phyloP scores from a whole-genome alignment of 2,329 filamentous ascomycete genomes.

The Capronia epimyces region DNA sequence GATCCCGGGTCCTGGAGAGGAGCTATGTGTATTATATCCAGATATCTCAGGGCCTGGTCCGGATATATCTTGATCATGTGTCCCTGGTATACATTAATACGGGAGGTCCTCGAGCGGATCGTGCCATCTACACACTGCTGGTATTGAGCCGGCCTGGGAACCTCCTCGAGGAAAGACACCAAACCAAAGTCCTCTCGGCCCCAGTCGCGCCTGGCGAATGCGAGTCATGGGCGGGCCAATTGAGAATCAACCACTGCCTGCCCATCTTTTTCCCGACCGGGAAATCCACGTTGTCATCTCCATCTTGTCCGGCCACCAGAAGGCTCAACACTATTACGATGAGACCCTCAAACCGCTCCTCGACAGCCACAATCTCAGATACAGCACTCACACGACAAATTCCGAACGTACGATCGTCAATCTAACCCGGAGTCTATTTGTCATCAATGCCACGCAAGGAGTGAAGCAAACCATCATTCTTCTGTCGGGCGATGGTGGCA shows the following conservation, averaged over 20 bases:
- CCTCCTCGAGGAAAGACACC: too few relatives aligned
- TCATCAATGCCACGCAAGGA: constrained; percentile 46
- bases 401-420: constrained; percentile 59
- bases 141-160: too few relatives aligned
- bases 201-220: background rate
- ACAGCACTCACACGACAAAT: constrained; percentile 59
- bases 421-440: constrained; percentile 51
- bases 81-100: too few relatives aligned
- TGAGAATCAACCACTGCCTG: constrained; percentile 9
- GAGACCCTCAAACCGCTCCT: constrained; percentile 54
- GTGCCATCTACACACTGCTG: too few relatives aligned
- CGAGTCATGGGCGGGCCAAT: background rate
- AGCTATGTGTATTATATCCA: too few relatives aligned
- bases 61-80: too few relatives aligned
- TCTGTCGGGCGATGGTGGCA: constrained; percentile 80
- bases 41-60: too few relatives aligned
- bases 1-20: too few relatives aligned
- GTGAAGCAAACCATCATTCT: constrained; percentile 62
- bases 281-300: constrained; percentile 61
- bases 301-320: constrained; percentile 58
- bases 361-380: constrained; percentile 39
- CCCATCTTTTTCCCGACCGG: constrained; percentile 24
- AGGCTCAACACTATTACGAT: constrained; percentile 53
- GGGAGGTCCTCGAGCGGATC: too few relatives aligned
- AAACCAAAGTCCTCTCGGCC: background rate